Evolutionary conservation across 495 filamentous ascomycete species (phyloP).

Genomic region (Hypoxylon rickii): DNA sequence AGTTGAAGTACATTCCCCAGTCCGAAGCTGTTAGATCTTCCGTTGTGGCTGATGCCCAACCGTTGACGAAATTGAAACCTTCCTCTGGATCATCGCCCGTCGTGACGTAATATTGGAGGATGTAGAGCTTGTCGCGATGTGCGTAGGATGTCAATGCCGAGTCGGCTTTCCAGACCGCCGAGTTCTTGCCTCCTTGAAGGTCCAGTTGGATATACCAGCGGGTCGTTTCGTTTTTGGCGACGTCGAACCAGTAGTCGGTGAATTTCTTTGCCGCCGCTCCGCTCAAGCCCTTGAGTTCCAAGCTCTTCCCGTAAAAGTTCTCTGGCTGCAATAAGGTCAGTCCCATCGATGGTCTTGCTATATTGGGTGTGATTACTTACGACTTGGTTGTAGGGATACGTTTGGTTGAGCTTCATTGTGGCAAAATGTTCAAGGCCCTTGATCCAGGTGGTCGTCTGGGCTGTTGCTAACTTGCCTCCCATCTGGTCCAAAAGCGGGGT

Average conservation of each 20-base stretch:
- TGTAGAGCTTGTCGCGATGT: conserved; percentile 49
- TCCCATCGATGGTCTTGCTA: neutral
- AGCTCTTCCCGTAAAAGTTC: conserved; percentile 51
- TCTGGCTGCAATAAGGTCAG: conserved; percentile 43
- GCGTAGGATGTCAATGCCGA: conserved; percentile 41
- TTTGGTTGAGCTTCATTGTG: conserved; percentile 47
- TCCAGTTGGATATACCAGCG: conserved; percentile 53
- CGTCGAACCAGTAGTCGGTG: conserved; percentile 47
- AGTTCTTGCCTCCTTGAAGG: conserved; percentile 49
- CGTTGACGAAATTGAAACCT: conserved; percentile 45
- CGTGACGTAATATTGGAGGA: conserved; percentile 49
- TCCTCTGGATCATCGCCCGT: conserved; percentile 37
- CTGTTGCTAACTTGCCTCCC: conserved; percentile 36
- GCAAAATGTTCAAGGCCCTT: conserved; percentile 49
- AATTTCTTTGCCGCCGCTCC: conserved; percentile 41
- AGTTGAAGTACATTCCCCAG: conserved; percentile 56
- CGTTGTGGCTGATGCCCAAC: conserved; percentile 46
- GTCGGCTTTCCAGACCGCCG: conserved; percentile 44
- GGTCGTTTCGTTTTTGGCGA: conserved; percentile 41
- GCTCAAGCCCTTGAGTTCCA: conserved; percentile 46
- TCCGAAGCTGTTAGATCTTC: conserved; percentile 31
- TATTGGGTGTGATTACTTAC: conserved; percentile 30
- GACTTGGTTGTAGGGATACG: conserved; percentile 45
- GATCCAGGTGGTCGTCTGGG: conserved; percentile 48
- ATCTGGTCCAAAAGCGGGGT: conserved; percentile 44